Percentiles rank a stretch among this genome's conserved stretches.
Evolutionary conservation across 31 red algal genomes (phyloP).

Genomic region (Odonthalia washingtoniensis): DNA sequence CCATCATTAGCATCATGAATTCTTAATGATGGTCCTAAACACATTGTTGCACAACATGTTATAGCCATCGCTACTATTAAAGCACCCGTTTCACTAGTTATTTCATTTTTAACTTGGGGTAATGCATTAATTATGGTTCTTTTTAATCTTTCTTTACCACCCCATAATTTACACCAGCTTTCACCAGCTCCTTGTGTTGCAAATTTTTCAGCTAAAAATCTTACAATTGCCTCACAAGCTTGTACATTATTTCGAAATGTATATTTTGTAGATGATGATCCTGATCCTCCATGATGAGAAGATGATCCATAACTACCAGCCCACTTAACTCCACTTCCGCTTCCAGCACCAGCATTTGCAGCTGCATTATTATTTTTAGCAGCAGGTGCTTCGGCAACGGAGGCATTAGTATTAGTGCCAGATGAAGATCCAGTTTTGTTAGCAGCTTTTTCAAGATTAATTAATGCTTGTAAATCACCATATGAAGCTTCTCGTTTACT

Average conservation of each 20-base stretch:
- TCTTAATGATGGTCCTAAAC: slow-evolving; percentile 60
- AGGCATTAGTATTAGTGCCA: slow-evolving; percentile 2
- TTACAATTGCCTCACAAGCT: slow-evolving; percentile 74
- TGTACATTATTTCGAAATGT: slow-evolving; percentile 48
- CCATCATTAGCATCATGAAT: slow-evolving; percentile 71
- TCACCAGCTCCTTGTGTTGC: slow-evolving; percentile 26
- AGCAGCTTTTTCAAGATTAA: slow-evolving; percentile 44
- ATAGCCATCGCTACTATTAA: slow-evolving; percentile 65
- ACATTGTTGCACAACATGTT: slow-evolving; percentile 58
- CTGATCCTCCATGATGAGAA: too few relatives aligned
- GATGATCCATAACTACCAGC: too few relatives aligned
- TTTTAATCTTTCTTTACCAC: slow-evolving; percentile 66
- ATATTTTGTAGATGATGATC: slow-evolving; percentile 20
- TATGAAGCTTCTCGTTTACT: slow-evolving; percentile 45
- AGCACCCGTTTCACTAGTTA: slow-evolving; percentile 54
- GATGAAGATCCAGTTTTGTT: slow-evolving; percentile 1
- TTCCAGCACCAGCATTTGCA: too few relatives aligned
- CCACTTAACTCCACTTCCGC: too few relatives aligned
- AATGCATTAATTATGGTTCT: slow-evolving; percentile 64
- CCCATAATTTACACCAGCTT: slow-evolving; percentile 57
- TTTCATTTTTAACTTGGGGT: slow-evolving; percentile 74
- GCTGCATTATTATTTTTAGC: too few relatives aligned
- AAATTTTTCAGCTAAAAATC: slow-evolving; percentile 49
- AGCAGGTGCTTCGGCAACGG: too few relatives aligned
- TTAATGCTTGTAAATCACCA: slow-evolving; percentile 55